These are phyloP conservation scores for Umbelopsis ramanniana DNA, from an alignment of 192 early-diverging fungal genomes.

Conservation along the genomic window DNA sequence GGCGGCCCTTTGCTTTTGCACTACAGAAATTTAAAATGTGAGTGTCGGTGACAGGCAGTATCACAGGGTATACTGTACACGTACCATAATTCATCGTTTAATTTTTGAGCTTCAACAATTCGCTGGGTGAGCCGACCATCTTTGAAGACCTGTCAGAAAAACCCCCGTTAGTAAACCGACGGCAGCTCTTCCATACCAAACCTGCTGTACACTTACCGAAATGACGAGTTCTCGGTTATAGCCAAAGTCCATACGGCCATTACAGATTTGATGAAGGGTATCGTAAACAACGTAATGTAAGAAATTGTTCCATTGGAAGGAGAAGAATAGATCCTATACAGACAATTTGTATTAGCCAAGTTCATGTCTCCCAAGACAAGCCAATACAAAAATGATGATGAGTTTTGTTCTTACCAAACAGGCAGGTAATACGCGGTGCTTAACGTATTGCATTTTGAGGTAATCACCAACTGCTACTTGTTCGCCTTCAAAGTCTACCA, in stretches of 20 bases:
- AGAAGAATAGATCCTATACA: conserved; percentile 83
- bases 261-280: conserved; percentile 97
- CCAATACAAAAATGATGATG: too few species aligned
- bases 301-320: conserved; percentile 98
- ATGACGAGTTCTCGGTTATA: conserved; percentile 62
- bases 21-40: conserved; percentile 38
- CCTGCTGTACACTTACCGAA: conserved; percentile 29
- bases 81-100: conserved; percentile 84
- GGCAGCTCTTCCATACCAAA: background rate
- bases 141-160: conserved; percentile 61
- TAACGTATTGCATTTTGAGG: conserved; percentile 70
- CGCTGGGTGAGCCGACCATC: conserved; percentile 85
- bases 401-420: conserved; percentile 47
- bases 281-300: conserved; percentile 98
- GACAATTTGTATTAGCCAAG: background rate
- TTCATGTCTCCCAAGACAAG: too few species aligned
- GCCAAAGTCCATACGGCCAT: conserved; percentile 78
- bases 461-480: conserved; percentile 72
- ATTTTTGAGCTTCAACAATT: conserved; percentile 83
- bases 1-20: conserved; percentile 83
- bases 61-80: background rate
- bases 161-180: background rate
- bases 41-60: too few species aligned
- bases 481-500: conserved; percentile 14
- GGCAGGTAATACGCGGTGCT: conserved; percentile 65